These are phyloP conservation scores for Ogataea methanolica DNA, from an alignment of 805 yeast genomes.

Conservation along the genomic window DNA sequence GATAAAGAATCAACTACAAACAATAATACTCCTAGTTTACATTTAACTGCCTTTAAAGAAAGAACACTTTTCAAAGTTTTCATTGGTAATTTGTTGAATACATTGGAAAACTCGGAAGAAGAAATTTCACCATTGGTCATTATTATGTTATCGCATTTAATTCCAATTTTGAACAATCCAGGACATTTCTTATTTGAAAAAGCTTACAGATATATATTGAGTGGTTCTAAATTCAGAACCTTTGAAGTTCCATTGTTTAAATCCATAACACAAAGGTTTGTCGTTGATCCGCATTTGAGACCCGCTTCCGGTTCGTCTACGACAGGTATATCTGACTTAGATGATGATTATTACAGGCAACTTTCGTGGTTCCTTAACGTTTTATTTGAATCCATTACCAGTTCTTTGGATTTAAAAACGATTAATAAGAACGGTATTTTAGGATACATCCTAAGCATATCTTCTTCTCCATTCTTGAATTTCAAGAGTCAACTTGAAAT, in stretches of 20 bases:
- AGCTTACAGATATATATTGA: slow-evolving; percentile 59
- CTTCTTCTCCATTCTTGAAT: slow-evolving; percentile 45
- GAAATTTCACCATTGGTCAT: slow-evolving; percentile 47
- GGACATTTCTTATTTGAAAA: slow-evolving; percentile 71
- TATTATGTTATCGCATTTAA: slow-evolving; percentile 48
- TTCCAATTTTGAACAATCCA: slow-evolving; percentile 61
- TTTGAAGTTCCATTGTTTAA: slow-evolving; percentile 44
- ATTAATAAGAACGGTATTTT: slow-evolving; percentile 51
- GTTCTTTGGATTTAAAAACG: slow-evolving; percentile 46
- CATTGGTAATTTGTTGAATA: slow-evolving; percentile 41
- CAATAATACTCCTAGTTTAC: background rate
- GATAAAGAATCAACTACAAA: slow-evolving; percentile 1
- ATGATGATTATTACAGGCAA: slow-evolving; percentile 51
- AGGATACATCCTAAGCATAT: slow-evolving; percentile 61
- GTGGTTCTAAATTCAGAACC: slow-evolving; percentile 42
- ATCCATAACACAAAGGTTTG: slow-evolving; percentile 29
- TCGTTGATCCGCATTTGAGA: slow-evolving; percentile 22
- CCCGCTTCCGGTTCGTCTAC: slow-evolving; percentile 12
- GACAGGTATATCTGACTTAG: slow-evolving; percentile 22
- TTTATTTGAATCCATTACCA: slow-evolving; percentile 43
- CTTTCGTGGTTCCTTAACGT: slow-evolving; percentile 60
- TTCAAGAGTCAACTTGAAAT: slow-evolving; percentile 37
- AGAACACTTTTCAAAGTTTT: slow-evolving; percentile 49
- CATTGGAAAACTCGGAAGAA: slow-evolving; percentile 23
- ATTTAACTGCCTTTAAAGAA: slow-evolving; percentile 43